phyloP scores from a whole-genome alignment of 2,329 filamentous ascomycete species.

The Aspergillus phoenicis region DNA sequence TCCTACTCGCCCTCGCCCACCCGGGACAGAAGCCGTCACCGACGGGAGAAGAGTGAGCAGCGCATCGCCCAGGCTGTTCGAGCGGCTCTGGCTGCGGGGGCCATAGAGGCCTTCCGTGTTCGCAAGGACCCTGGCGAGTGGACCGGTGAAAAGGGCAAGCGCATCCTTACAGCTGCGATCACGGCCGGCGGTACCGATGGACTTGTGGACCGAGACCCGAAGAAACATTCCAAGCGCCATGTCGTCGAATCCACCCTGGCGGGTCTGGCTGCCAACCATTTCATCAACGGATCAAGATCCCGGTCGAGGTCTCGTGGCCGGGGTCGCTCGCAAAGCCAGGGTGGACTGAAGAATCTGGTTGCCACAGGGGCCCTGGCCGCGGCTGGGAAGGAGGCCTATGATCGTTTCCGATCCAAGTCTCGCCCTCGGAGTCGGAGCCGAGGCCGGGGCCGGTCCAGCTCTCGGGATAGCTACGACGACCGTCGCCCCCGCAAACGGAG shows the following conservation, averaged over 20 bases:
- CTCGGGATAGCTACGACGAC: constrained; percentile 56
- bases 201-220: constrained; percentile 67
- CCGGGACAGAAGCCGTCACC: constrained; percentile 57
- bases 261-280: constrained; percentile 80
- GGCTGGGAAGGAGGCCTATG: constrained; percentile 51
- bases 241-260: constrained; percentile 85
- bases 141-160: constrained; percentile 89
- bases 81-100: constrained; percentile 85
- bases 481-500: constrained; percentile 50
- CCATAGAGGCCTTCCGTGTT: constrained; percentile 87
- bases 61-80: constrained; percentile 86
- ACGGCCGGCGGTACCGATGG: constrained; percentile 86
- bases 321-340: constrained; percentile 46
- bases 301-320: constrained; percentile 67
- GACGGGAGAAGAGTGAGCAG: constrained; percentile 53
- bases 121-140: constrained; percentile 86
- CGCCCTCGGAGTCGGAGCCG: constrained; percentile 33
- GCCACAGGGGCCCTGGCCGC: constrained; percentile 50
- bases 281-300: constrained; percentile 79
- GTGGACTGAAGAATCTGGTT: constrained; percentile 47
- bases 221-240: constrained; percentile 76
- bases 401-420: constrained; percentile 48
- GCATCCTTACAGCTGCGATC: constrained; percentile 81
- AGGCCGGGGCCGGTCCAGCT: constrained; percentile 48
- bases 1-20: constrained; percentile 54